phyloP scores from a whole-genome alignment of 2,329 filamentous ascomycete species.

The Blastomyces gilchristii region DNA sequence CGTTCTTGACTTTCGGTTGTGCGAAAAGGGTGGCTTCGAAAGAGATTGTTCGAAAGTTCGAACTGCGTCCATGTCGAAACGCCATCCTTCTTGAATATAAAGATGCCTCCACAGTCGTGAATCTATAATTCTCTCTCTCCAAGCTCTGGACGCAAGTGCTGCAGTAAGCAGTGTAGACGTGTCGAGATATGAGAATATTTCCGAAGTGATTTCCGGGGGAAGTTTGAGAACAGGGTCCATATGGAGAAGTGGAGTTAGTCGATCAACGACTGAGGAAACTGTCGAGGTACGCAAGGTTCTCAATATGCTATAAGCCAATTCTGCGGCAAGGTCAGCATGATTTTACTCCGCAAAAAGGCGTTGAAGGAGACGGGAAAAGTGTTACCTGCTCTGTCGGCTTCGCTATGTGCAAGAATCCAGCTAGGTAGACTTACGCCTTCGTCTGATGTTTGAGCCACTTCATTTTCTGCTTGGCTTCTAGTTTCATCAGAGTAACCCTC shows the following conservation, averaged over 20 bases:
- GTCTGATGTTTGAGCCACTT: conserved; percentile 28
- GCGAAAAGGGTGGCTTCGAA: conserved; percentile 23
- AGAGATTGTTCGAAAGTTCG: conserved; percentile 52
- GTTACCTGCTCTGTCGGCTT: conserved; percentile 47
- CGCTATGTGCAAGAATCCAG: conserved; percentile 46
- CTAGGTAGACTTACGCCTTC: conserved; percentile 40
- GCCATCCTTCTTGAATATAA: conserved; percentile 81
- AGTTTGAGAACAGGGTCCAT: conserved; percentile 83
- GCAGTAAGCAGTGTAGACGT: conserved; percentile 69
- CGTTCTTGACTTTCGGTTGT: conserved; percentile 38
- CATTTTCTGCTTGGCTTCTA: conserved; percentile 37
- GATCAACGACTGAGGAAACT: conserved; percentile 69
- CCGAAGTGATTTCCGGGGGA: conserved; percentile 80
- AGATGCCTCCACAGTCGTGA: conserved; percentile 75
- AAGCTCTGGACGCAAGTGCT: conserved; percentile 66
- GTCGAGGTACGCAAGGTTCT: conserved; percentile 68
- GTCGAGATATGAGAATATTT: conserved; percentile 78
- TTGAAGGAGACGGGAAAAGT: neutral
- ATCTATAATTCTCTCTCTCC: conserved; percentile 73
- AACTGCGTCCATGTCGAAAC: conserved; percentile 57
- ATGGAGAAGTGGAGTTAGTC: conserved; percentile 72
- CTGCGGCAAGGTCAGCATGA: conserved; percentile 37
- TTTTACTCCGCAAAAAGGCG: neutral
- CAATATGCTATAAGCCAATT: conserved; percentile 69
- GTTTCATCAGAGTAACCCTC: conserved; percentile 80